Conservation (phyloP, 441 rosid species). For the Hypseocharis bilobata region DNA sequence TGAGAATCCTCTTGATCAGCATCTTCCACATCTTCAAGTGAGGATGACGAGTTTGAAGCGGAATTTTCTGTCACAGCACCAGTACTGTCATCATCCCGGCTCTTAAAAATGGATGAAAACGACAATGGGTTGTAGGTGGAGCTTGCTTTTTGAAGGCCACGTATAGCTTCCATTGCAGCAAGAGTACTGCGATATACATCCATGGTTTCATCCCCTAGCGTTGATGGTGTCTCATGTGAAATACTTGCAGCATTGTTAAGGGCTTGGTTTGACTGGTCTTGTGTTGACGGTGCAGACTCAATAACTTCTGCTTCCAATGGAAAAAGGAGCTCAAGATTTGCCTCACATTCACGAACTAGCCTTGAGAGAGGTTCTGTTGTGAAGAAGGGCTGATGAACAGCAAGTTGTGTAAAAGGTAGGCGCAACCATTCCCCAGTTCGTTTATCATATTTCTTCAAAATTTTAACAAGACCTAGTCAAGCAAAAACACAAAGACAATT, state of each 20-base stretch:
- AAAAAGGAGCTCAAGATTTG: slow-evolving; percentile 79
- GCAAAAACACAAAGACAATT: slow-evolving; percentile 15
- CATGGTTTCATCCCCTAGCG: slow-evolving; percentile 53
- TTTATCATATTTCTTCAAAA: slow-evolving; percentile 81
- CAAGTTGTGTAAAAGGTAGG: slow-evolving; percentile 69
- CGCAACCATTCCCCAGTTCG: slow-evolving; percentile 73
- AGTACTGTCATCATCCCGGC: slow-evolving; percentile 45
- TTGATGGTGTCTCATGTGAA: slow-evolving; percentile 35
- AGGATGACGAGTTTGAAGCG: slow-evolving; percentile 37
- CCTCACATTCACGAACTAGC: slow-evolving; percentile 80
- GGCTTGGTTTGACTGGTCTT: slow-evolving; percentile 22
- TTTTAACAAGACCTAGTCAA: slow-evolving; percentile 62
- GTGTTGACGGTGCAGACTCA: slow-evolving; percentile 34
- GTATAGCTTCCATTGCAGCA: slow-evolving; percentile 85
- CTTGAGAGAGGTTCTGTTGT: slow-evolving; percentile 70
- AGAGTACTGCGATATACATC: slow-evolving; percentile 82
- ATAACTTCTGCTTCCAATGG: slow-evolving; percentile 80
- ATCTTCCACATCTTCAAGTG: slow-evolving; percentile 32
- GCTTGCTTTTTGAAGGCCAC: slow-evolving; percentile 79
- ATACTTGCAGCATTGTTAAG: slow-evolving; percentile 23
- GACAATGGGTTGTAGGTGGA: slow-evolving; percentile 81
- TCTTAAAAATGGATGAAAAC: slow-evolving; percentile 47
- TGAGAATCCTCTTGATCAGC: slow-evolving; percentile 37
- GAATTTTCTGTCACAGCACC: slow-evolving; percentile 71
- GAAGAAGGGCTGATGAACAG: slow-evolving; percentile 78